phyloP scores from a whole-genome alignment of 2,329 filamentous ascomycete genomes.

The Beauveria medogensis region DNA sequence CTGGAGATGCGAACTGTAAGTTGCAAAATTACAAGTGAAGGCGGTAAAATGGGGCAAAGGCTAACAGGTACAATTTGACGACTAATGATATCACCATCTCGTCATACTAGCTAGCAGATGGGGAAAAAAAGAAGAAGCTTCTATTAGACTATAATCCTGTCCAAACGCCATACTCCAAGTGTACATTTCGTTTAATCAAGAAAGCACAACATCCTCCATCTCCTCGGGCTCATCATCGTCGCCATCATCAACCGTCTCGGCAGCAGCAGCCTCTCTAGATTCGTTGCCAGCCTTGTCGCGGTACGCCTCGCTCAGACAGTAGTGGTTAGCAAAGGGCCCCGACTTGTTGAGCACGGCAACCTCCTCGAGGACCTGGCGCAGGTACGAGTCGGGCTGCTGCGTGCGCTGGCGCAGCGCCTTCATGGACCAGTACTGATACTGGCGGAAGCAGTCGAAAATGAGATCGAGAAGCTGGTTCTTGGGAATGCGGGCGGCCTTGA shows the following conservation, averaged over 20 bases:
- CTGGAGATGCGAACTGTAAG: no score
- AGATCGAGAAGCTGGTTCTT: constrained; percentile 80
- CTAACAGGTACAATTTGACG: background rate
- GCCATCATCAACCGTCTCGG: constrained; percentile 53
- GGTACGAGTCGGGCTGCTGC: constrained; percentile 85
- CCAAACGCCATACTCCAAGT: background rate
- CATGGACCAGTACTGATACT: constrained; percentile 92
- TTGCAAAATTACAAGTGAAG: background rate
- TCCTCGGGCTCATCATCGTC: constrained; percentile 61
- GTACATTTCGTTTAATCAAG: background rate
- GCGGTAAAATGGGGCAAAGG: background rate
- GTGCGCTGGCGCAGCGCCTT: constrained; percentile 70
- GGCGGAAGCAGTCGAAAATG: constrained; percentile 74
- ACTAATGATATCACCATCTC: background rate
- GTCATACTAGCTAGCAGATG: background rate
- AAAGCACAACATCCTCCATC: constrained; percentile 64
- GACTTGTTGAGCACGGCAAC: constrained; percentile 76
- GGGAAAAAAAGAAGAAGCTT: background rate
- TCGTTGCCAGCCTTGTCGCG: constrained; percentile 30
- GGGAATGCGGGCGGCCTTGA: constrained; percentile 82
- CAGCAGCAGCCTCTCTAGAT: constrained; percentile 44
- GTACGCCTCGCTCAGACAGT: constrained; percentile 62
- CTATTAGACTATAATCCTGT: background rate
- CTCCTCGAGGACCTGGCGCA: constrained; percentile 76
- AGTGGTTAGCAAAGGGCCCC: constrained; percentile 78